Conservation (phyloP, 1,284 basidiomycete genomes). For the Cryptococcus floricola region DNA sequence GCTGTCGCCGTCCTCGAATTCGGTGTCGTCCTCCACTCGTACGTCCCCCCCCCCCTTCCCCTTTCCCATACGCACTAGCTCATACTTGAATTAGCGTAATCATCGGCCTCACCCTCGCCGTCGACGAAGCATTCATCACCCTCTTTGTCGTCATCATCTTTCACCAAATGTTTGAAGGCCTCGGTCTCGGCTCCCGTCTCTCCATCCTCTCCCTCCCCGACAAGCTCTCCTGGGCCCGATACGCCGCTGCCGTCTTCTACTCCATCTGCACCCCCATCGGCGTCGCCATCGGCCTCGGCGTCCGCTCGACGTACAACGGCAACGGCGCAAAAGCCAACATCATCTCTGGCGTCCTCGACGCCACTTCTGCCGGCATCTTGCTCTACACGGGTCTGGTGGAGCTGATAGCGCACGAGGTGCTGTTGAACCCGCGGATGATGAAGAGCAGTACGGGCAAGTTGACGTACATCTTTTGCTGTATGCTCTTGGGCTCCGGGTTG, state of each 20-base stretch:
- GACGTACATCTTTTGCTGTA: conserved; percentile 65
- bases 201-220: conserved; percentile 66
- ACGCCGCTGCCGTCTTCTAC: conserved; percentile 64
- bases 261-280: conserved; percentile 64
- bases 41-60: conserved; percentile 39
- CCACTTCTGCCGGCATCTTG: conserved; percentile 80
- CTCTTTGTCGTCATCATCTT: conserved; percentile 89
- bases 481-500: conserved; percentile 69
- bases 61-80: too few relatives aligned
- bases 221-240: conserved; percentile 61
- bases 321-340: conserved; percentile 68
- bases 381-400: conserved; percentile 87
- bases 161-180: conserved; percentile 58
- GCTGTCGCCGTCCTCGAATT: conserved; percentile 59
- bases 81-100: conserved; percentile 54
- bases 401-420: conserved; percentile 86
- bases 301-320: conserved; percentile 78
- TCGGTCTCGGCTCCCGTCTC: conserved; percentile 76
- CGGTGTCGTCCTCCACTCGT: conserved; percentile 79
- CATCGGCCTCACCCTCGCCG: conserved; percentile 90
- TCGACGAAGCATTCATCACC: conserved; percentile 71
- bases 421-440: conserved; percentile 81
- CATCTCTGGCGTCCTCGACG: conserved; percentile 78
- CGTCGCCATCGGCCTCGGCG: conserved; percentile 75
- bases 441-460: conserved; percentile 61